These are phyloP conservation scores for Kodamaea sagamina DNA, from an alignment of 805 yeast genomes.

Conservation along the genomic window DNA sequence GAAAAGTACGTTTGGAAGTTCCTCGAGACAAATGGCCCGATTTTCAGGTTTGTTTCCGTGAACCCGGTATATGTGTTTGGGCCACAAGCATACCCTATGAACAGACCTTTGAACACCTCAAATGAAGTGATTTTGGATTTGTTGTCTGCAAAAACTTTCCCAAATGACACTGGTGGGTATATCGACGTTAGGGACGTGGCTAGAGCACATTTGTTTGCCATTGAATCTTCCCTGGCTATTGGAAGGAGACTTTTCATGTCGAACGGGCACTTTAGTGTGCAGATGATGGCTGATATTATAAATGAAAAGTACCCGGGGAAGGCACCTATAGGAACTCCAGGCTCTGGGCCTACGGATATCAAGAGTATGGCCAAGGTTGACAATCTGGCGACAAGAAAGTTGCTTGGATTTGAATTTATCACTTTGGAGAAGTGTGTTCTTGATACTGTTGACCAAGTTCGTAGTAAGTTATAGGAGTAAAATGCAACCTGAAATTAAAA, in stretches of 20 bases:
- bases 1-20: conserved; percentile 30
- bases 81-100: conserved; percentile 19
- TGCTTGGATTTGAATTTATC: conserved; percentile 26
- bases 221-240: conserved; percentile 25
- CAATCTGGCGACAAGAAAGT: conserved; percentile 14
- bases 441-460: conserved; percentile 27
- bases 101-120: conserved; percentile 26
- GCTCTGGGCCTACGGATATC: conserved; percentile 24
- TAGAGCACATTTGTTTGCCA: conserved; percentile 35
- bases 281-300: conserved; percentile 32
- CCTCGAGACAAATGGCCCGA: conserved; percentile 9
- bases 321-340: conserved; percentile 24
- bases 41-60: conserved; percentile 27
- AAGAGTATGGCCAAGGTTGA: conserved; percentile 24
- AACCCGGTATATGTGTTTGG: conserved; percentile 24
- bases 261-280: conserved; percentile 36
- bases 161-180: conserved; percentile 17
- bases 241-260: conserved; percentile 36
- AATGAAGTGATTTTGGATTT: conserved; percentile 24
- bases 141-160: conserved; percentile 20
- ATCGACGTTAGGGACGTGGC: conserved; percentile 30
- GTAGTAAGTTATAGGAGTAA: background rate
- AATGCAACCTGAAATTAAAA: background rate
- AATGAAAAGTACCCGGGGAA: conserved; percentile 21
- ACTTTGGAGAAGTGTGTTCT: conserved; percentile 26